phyloP scores from a whole-genome alignment of 169 alveolate genomes.

The Sarcocystis neurona region DNA sequence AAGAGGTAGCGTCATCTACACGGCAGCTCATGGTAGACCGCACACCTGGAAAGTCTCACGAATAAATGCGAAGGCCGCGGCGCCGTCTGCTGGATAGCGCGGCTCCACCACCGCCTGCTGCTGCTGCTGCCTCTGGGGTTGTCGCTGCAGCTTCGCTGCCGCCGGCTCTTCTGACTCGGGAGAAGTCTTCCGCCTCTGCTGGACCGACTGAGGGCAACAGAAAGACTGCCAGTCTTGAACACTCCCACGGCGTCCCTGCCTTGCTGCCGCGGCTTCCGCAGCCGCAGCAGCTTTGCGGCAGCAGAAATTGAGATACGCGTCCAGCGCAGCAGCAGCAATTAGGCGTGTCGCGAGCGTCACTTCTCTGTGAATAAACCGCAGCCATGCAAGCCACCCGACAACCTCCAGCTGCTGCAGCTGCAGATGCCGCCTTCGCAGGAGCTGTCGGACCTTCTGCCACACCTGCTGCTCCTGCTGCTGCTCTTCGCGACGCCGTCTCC shows the following conservation, averaged over 20 bases:
- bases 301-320: background rate
- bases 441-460: background rate
- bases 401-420: background rate
- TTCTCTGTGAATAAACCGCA: background rate
- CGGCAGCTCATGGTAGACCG: background rate
- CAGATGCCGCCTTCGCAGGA: background rate
- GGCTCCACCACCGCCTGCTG: background rate
- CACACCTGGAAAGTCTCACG: background rate
- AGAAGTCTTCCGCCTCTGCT: background rate
- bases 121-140: background rate
- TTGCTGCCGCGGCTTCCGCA: background rate
- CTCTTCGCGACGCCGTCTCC: background rate
- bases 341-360: background rate
- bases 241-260: too few species aligned
- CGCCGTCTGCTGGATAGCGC: slow-evolving; percentile 1
- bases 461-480: background rate
- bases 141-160: background rate
- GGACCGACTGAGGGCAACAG: too few species aligned
- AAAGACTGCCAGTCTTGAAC: too few species aligned
- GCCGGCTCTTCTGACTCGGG: background rate
- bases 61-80: background rate
- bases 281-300: background rate
- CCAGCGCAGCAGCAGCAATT: background rate
- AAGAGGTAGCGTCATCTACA: background rate
- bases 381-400: background rate